Conservation (phyloP, 2,329 filamentous ascomycete species). For the Sporothrix protearum region DNA sequence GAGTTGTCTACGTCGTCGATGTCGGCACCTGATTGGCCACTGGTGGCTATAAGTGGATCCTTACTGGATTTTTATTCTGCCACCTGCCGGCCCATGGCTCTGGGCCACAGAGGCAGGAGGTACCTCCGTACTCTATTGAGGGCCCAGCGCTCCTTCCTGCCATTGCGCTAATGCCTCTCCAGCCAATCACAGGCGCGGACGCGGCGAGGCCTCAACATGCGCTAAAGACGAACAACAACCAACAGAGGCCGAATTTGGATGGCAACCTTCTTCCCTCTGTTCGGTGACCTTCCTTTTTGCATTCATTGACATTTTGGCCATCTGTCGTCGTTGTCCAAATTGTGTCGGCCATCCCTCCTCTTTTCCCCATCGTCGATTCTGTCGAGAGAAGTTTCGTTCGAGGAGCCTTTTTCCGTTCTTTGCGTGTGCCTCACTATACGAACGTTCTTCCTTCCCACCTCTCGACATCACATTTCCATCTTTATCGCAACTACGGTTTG, state of each 20-base stretch:
- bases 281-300: background rate
- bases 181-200: background rate
- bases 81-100: constrained; percentile 9
- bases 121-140: background rate
- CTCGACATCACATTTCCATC: background rate
- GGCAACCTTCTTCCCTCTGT: background rate
- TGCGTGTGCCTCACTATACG: background rate
- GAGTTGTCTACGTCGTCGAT: background rate
- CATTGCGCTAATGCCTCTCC: background rate
- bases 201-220: constrained; percentile 4
- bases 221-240: background rate
- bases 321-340: background rate
- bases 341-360: background rate
- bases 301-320: background rate
- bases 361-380: background rate
- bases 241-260: constrained; percentile 14
- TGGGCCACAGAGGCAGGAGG: background rate
- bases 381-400: background rate
- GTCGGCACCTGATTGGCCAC: background rate
- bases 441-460: background rate
- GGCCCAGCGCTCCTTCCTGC: background rate
- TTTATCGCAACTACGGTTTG: background rate
- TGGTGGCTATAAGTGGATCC: background rate
- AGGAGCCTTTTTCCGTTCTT: background rate
- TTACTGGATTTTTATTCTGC: constrained; percentile 17